phyloP scores from a whole-genome alignment of 108 stramenopile genomes.

The Aureococcus anophagefferens region DNA sequence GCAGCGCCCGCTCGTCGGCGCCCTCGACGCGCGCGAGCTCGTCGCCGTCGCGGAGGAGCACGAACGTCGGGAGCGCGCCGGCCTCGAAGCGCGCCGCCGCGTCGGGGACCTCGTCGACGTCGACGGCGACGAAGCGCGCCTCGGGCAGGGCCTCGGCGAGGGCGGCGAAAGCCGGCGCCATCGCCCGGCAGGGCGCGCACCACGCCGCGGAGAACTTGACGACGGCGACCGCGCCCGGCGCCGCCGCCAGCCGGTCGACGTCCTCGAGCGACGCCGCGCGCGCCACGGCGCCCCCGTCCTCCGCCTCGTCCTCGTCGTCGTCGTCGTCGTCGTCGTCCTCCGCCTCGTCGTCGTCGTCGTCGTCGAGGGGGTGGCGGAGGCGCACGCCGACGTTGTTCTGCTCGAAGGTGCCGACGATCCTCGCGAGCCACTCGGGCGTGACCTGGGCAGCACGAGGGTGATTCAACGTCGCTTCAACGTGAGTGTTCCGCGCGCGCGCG shows the following conservation, averaged over 20 bases:
- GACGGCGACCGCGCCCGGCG: background rate
- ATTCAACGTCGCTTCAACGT: no score
- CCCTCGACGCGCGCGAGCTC: background rate
- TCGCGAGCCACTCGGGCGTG: background rate
- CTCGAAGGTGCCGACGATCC: conserved; percentile 48
- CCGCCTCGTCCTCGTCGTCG: conserved; percentile 6
- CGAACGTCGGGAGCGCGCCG: conserved; percentile 6
- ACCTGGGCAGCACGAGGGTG: no score
- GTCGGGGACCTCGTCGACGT: conserved; percentile 20
- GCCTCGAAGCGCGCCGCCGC: background rate
- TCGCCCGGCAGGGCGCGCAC: conserved; percentile 43
- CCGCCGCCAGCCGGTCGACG: no score
- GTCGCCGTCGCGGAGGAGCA: background rate
- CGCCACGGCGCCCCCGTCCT: background rate
- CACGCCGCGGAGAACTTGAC: conserved; percentile 35
- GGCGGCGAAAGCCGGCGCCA: conserved; percentile 32
- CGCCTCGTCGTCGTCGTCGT: conserved; percentile 11
- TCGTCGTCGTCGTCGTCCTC: conserved; percentile 15
- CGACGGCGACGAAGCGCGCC: conserved; percentile 35
- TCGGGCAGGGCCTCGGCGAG: conserved; percentile 30
- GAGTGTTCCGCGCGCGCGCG: no score
- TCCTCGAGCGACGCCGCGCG: no score
- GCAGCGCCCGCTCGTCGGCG: background rate
- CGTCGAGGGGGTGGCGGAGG: conserved; percentile 3
- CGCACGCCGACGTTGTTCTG: conserved; percentile 49